Conservation (phyloP, 2,329 filamentous ascomycete genomes). For the Pseudocercospora crystallina region DNA sequence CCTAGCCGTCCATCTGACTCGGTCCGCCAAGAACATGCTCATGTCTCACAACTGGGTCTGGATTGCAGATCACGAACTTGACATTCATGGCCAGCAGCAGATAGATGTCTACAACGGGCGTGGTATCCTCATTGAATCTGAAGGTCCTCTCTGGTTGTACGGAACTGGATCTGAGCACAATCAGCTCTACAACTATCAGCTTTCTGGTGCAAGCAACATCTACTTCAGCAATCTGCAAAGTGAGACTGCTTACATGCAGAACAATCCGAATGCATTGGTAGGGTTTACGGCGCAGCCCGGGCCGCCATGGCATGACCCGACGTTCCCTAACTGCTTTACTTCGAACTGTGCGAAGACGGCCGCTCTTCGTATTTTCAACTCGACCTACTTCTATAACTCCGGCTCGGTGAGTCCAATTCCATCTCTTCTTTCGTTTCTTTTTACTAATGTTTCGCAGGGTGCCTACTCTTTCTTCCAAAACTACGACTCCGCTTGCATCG, state of each 20-base stretch:
- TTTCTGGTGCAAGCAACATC: constrained; percentile 73
- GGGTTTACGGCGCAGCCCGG: constrained; percentile 61
- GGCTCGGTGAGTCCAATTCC: constrained; percentile 30
- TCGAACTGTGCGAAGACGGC: constrained; percentile 67
- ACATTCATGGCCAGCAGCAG: constrained; percentile 68
- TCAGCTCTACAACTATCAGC: constrained; percentile 75
- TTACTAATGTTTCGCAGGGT: constrained; percentile 44
- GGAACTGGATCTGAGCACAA: constrained; percentile 66
- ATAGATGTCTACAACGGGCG: constrained; percentile 85
- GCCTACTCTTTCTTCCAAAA: constrained; percentile 62
- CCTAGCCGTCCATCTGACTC: constrained; percentile 49
- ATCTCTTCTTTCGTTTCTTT: constrained; percentile 55
- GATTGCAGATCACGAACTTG: constrained; percentile 89
- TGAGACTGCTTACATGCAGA: constrained; percentile 83
- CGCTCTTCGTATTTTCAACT: constrained; percentile 71
- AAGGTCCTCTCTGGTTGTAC: constrained; percentile 53
- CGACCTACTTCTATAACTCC: constrained; percentile 48
- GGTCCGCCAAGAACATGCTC: constrained; percentile 65
- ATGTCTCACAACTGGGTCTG: constrained; percentile 86
- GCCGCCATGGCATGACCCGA: constrained; percentile 60
- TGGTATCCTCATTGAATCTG: constrained; percentile 70
- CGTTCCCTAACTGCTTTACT: constrained; percentile 62
- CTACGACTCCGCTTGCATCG: constrained; percentile 52
- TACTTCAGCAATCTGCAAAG: constrained; percentile 84
- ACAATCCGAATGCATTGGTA: constrained; percentile 70